Base-by-base conservation (phyloP, 1,284 basidiomycete genomes). In the Ganoderma meredithae region DNA sequence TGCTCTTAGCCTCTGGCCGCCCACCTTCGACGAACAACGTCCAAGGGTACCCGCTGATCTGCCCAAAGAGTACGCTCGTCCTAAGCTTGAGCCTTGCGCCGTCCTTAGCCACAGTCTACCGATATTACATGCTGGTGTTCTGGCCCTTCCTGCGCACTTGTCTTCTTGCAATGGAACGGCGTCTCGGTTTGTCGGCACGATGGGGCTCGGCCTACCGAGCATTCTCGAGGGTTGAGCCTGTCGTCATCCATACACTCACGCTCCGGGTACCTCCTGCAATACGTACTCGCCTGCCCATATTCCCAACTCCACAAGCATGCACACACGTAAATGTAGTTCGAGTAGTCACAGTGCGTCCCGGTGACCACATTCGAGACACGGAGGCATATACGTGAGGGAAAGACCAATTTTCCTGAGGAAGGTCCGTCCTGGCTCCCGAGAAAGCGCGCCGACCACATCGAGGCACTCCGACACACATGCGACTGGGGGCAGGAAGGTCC, bases 341-440 rank as follows among this genome's bases (percentile, higher is more conserved):
- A 27, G 12, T 53, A 31, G 22, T 53, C 52, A 15, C 31, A 53
- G 25, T 53, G 25, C 6, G 15, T 8, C 52, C 47, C 52, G 17
- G 25, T 53, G 52, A 53, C 52, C 52, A 53, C 52, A 25, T 53
- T 53, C 15, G 47, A 49, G 47, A 49, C 47, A 22, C 10, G 47
- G 52, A 31, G 52, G 27, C 52, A 53, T 53, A n/a, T 31, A 31
- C 52, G 52, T 53, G 52, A 13, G 52, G 52, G 15, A 5, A 31
- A 53, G n/a, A 53, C 13, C 25, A 53, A 27, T 13, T 27, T 27
- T 53, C 52, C 31, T 53, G 15, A 8, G 12, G 27, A 31, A 53
- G 52, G 31, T 13, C 3, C 27, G 25, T 53, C 13, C 27, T 31
- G 52, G 27, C 17, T 25, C 52, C 22, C 52, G 22, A 49, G 47